Base-by-base conservation (phyloP, 177 flowering plant genomes). In the Telopea speciosissima region DNA sequence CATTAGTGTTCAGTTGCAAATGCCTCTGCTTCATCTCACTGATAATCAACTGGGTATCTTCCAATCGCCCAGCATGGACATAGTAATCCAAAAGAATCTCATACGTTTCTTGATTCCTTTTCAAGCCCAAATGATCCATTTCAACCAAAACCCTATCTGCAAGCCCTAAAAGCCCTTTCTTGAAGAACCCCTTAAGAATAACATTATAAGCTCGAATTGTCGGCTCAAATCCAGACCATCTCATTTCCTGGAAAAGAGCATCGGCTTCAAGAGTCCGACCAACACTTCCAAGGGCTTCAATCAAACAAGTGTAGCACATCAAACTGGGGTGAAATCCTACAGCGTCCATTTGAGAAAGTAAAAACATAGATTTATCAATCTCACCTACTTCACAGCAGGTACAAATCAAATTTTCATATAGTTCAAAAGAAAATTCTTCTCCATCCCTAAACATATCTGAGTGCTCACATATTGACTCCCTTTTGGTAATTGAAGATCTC, bases 251-350 rank as follows among this genome's bases (percentile, higher is more conserved):
- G 61, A 92, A 88, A 6, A 92, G 63, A 1, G 85, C 82, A 45
- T 90, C 97, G 0, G 93, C 93, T 81, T 90, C 97, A 21, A 80
- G 74, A 16, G 88, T 89, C 72, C 93, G 82, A 31, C 93, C 93
- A n/a, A 82, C 77, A 56, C 61, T 82, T 22, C 85, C 89, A 2
- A 90, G 83, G 26, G 82, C 79, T 58, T 84, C 84, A 56, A 92
- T 83, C 74, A 92, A 76, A 63, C 68, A 72, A 36, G 76, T 69
- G 68, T 88, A 90, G 3, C 87, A 81, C 7, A 60, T 13, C 0
- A 78, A 76, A 68, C 58, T 83, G 1, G 85, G 84, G 10, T 54
- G 79, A 76, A 73, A 80, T 0, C 92, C 95, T 62, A 83, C 11
- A n/a, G 93, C 89, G 54, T 88, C 88, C 90, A 89, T 84, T 67